Percentiles rank a stretch among this genome's conserved stretches.
phyloP scores from a whole-genome alignment of 2,329 filamentous ascomycete genomes.

The Nigrograna mackinnonii region DNA sequence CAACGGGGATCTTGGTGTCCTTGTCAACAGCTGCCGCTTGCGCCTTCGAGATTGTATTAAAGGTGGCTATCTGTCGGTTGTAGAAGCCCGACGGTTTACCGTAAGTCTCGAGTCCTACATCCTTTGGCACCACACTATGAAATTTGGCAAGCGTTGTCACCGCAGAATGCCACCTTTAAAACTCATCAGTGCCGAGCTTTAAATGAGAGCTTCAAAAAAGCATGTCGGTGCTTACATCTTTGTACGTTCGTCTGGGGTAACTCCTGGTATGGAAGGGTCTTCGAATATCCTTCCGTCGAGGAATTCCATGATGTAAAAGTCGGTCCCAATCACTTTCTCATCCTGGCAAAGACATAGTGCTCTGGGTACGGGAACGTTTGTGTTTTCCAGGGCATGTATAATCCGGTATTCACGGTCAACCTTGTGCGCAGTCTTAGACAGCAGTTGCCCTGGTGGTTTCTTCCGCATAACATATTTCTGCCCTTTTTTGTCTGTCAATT shows the following conservation, averaged over 20 bases:
- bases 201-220: neutral
- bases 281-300: conserved; percentile 92
- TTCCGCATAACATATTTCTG: conserved; percentile 88
- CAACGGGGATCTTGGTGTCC: conserved; percentile 76
- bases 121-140: conserved; percentile 71
- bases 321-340: conserved; percentile 75
- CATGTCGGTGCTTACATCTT: conserved; percentile 60
- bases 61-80: conserved; percentile 81
- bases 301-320: conserved; percentile 98
- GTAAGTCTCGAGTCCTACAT: conserved; percentile 71
- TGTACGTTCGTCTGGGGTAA: conserved; percentile 68
- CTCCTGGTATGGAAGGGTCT: conserved; percentile 78
- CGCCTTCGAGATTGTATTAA: conserved; percentile 74
- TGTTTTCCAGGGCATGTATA: conserved; percentile 77
- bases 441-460: conserved; percentile 92
- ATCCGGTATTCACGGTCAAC: conserved; percentile 96
- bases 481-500: conserved; percentile 73
- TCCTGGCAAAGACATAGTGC: conserved; percentile 88
- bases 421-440: conserved; percentile 79
- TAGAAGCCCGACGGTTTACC: conserved; percentile 81
- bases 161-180: conserved; percentile 75
- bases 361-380: conserved; percentile 83
- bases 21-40: conserved; percentile 77
- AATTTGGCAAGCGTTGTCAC: conserved; percentile 82
- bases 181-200: too few species aligned